Conservation (phyloP, 2,329 filamentous ascomycete species). For the Nothopassalora personata region DNA sequence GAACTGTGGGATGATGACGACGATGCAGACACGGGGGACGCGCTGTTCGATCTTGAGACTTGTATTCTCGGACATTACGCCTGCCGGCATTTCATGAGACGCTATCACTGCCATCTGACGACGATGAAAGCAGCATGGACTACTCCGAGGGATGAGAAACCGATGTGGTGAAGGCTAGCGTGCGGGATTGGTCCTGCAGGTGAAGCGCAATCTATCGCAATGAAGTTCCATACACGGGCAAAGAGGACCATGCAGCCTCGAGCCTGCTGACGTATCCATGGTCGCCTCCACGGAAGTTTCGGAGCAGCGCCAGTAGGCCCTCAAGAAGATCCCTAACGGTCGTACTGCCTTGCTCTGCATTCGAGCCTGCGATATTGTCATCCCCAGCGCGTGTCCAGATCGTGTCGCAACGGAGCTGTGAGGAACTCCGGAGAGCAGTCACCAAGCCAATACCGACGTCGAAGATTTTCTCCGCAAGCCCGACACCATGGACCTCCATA, state of each 20-base stretch:
- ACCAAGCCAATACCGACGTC: conserved; percentile 32
- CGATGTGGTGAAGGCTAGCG: too few relatives aligned
- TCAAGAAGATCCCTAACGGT: conserved; percentile 8
- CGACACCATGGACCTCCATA: conserved; percentile 42
- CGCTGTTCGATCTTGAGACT: too few relatives aligned
- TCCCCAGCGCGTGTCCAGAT: conserved; percentile 8
- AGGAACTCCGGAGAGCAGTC: conserved; percentile 20
- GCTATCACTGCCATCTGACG: too few relatives aligned
- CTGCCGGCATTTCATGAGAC: too few relatives aligned
- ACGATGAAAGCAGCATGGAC: too few relatives aligned
- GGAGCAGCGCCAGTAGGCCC: conserved; percentile 13
- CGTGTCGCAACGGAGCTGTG: conserved; percentile 13
- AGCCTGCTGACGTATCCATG: conserved; percentile 19
- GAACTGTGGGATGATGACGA: too few relatives aligned
- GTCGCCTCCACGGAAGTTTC: conserved; percentile 22
- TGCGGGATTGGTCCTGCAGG: too few relatives aligned
- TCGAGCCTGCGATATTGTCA: conserved; percentile 13
- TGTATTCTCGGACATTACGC: too few relatives aligned
- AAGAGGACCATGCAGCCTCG: background rate
- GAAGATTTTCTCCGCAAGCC: conserved; percentile 37
- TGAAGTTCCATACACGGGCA: too few relatives aligned
- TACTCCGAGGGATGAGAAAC: too few relatives aligned
- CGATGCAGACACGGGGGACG: too few relatives aligned
- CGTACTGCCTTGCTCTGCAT: background rate
- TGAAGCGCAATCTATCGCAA: too few relatives aligned